Evolutionary conservation across 2,329 filamentous ascomycete genomes (phyloP).

Genomic region (Aspergillus japonicus): DNA sequence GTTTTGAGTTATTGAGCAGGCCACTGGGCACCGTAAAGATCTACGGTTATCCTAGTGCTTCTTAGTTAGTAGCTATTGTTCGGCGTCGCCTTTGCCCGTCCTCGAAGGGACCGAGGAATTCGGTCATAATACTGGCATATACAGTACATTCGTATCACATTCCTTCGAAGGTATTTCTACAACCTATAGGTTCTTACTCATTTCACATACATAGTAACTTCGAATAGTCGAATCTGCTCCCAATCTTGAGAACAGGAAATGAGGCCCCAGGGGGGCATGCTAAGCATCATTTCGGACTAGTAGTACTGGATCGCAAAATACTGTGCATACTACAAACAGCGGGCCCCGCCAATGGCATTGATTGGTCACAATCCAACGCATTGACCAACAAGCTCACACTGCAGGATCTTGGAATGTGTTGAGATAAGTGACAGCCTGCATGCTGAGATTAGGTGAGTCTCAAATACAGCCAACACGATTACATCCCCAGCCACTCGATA

Average conservation of each 20-base stretch:
- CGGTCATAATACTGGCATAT: neutral
- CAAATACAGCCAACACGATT: neutral
- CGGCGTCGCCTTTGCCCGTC: neutral
- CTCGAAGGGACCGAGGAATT: neutral
- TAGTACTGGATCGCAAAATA: neutral
- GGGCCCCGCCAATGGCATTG: neutral
- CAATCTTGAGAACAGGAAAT: neutral
- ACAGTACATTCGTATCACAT: neutral
- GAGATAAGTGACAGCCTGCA: constrained; percentile 1
- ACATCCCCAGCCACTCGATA: neutral
- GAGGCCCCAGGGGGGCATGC: neutral
- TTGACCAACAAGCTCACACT: constrained; percentile 5
- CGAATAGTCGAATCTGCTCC: neutral
- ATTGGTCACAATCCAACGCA: constrained; percentile 2
- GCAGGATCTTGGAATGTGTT: neutral
- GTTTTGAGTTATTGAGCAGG: neutral
- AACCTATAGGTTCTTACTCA: neutral
- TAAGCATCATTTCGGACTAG: neutral
- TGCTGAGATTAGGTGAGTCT: neutral
- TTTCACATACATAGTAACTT: neutral
- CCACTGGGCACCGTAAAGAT: neutral
- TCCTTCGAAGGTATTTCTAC: neutral
- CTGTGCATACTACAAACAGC: neutral
- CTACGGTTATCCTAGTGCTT: neutral
- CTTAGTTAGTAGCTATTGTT: neutral